phyloP scores from a whole-genome alignment of 768 basidiomycete genomes.

The Leccinum truebloodii region DNA sequence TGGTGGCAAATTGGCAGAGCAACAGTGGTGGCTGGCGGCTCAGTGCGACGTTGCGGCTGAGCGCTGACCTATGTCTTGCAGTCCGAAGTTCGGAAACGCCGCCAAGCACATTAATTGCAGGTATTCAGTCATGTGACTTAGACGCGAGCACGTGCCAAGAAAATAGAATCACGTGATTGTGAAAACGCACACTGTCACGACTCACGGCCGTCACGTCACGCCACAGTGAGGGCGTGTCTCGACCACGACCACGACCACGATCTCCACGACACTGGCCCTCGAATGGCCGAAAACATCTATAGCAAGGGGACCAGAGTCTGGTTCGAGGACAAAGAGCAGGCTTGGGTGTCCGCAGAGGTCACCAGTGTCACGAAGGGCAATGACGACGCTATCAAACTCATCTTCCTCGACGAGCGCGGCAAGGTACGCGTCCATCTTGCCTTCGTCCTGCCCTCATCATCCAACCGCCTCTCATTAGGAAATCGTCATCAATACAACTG shows the following conservation, averaged over 20 bases:
- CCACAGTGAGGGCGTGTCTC: background rate
- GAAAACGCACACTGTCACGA: constrained; percentile 20
- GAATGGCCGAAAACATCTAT: constrained; percentile 92
- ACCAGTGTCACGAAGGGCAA: constrained; percentile 58
- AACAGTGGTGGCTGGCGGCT: no score
- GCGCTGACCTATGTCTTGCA: no score
- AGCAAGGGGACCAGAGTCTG: constrained; percentile 88
- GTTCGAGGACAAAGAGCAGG: constrained; percentile 93
- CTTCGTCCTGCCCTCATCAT: constrained; percentile 2
- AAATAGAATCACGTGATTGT: constrained; percentile 17
- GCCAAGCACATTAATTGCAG: no score
- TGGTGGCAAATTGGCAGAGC: no score
- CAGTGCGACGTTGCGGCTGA: no score
- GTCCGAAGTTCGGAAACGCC: no score
- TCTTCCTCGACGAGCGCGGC: constrained; percentile 88
- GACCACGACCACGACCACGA: constrained; percentile 22
- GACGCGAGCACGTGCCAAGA: background rate
- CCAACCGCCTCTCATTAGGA: constrained; percentile 49
- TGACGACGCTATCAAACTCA: constrained; percentile 78
- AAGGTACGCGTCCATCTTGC: constrained; percentile 55
- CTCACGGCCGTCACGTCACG: constrained; percentile 30
- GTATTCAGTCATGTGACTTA: background rate
- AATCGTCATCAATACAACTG: constrained; percentile 74
- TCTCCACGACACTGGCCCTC: constrained; percentile 40
- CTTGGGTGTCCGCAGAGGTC: constrained; percentile 92